These are phyloP conservation scores for Verticillium alfalfae DNA, from an alignment of 2,329 filamentous ascomycete genomes.

Conservation along the genomic window DNA sequence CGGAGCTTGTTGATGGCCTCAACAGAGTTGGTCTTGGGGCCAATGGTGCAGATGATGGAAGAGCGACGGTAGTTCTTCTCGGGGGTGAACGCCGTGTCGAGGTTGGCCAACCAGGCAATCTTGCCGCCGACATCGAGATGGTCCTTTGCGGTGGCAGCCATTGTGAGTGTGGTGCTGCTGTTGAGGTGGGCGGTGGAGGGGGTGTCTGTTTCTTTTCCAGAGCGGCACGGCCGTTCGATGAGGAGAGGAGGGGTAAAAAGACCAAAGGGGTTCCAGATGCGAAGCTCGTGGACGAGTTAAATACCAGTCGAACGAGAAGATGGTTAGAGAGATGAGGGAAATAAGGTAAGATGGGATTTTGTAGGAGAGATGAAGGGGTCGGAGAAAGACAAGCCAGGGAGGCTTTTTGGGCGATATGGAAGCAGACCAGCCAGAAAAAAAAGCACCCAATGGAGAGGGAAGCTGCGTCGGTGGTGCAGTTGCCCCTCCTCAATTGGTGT, in stretches of 20 bases:
- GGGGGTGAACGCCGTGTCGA: conserved; percentile 86
- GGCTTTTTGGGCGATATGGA: conserved; percentile 3
- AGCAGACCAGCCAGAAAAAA: conserved; percentile 6
- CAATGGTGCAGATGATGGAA: conserved; percentile 98
- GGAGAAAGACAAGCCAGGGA: background rate
- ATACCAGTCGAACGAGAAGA: background rate
- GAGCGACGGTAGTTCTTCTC: conserved; percentile 90
- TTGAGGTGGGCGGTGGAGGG: background rate
- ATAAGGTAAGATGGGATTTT: background rate
- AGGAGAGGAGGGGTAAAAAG: background rate
- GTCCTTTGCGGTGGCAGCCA: conserved; percentile 68
- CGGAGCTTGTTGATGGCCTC: conserved; percentile 96
- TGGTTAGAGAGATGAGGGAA: background rate
- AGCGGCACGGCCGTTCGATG: background rate
- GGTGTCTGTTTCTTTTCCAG: background rate
- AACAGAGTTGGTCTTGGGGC: conserved; percentile 97
- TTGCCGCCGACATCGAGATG: conserved; percentile 73
- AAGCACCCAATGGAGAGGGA: conserved; percentile 1
- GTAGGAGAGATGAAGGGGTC: conserved; percentile 1
- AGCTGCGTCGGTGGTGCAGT: background rate
- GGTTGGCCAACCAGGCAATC: conserved; percentile 60
- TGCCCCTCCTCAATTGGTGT: conserved; percentile 4
- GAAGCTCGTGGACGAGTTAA: background rate
- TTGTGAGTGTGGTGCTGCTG: conserved; percentile 28
- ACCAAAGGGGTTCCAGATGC: background rate